Conservation (phyloP, 1,284 basidiomycete species). For the Ustilago curta region DNA sequence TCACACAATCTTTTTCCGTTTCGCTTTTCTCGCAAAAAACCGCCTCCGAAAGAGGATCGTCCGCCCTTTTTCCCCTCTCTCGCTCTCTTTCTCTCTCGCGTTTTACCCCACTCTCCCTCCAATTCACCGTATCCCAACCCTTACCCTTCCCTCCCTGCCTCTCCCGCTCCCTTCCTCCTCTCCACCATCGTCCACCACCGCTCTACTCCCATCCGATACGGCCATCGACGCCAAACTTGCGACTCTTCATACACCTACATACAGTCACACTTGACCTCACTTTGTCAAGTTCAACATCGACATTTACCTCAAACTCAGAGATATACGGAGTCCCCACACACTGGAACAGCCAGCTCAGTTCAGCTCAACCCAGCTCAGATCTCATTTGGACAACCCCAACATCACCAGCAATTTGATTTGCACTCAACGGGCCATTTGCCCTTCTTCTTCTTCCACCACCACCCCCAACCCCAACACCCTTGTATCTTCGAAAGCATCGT, state of each 20-base stretch:
- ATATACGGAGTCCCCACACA: conserved; percentile 24
- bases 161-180: not conserved
- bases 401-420: not conserved
- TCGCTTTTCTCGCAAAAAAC: conserved; percentile 3
- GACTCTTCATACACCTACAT: not conserved
- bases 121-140: not conserved
- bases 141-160: not conserved
- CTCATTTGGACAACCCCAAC: not conserved
- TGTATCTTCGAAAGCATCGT: not conserved
- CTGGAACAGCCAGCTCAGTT: not conserved
- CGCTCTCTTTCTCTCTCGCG: no score
- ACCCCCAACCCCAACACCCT: not conserved
- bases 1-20: conserved; percentile 9
- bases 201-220: not conserved
- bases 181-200: conserved; percentile 3
- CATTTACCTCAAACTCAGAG: conserved; percentile 9
- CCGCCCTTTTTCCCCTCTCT: not conserved
- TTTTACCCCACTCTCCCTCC: conserved; percentile 1
- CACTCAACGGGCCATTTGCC: not conserved
- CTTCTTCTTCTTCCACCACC: not conserved
- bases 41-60: conserved; percentile 1
- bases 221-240: not conserved
- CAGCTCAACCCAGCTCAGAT: not conserved
- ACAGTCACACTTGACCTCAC: not conserved
- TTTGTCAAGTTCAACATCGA: not conserved